These are phyloP conservation scores for Piper longum DNA, from an alignment of 164 flowering plant species.

Conservation along the genomic window DNA sequence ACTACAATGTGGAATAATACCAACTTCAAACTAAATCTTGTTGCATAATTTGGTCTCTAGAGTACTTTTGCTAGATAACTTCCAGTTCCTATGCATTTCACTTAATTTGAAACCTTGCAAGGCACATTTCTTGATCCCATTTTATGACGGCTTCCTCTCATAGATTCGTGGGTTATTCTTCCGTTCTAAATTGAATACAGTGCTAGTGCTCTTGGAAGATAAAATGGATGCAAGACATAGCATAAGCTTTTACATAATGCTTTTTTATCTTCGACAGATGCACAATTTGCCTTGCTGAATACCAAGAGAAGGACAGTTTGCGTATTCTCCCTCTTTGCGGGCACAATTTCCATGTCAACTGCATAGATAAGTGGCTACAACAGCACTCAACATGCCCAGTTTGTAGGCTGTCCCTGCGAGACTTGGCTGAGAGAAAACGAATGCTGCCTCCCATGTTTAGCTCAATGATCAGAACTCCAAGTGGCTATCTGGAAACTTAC, in stretches of 20 bases:
- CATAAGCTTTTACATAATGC: background rate
- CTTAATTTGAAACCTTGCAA: background rate
- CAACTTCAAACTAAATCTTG: too few relatives aligned
- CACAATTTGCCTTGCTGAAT: conserved; percentile 73
- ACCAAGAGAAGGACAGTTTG: conserved; percentile 55
- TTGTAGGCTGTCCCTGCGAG: conserved; percentile 70
- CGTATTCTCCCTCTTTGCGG: conserved; percentile 85
- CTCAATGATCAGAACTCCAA: conserved; percentile 43
- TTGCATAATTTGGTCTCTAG: too few relatives aligned
- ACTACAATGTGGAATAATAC: too few relatives aligned
- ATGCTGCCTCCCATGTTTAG: conserved; percentile 69
- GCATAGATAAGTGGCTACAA: conserved; percentile 92
- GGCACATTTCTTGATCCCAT: background rate
- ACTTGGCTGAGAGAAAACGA: conserved; percentile 48
- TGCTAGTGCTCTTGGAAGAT: background rate
- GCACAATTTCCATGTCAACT: conserved; percentile 69
- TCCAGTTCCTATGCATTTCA: background rate
- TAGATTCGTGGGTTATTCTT: background rate
- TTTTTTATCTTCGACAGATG: conserved; percentile 34
- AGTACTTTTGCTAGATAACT: background rate
- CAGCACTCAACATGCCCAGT: conserved; percentile 91
- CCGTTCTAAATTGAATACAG: background rate
- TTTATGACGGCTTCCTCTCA: background rate
- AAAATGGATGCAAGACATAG: background rate
- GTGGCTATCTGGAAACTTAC: conserved; percentile 15